A percentile compares a stretch with the other conserved stretches of the same genome.
Evolutionary conservation across 345 rosid species (phyloP).

Genomic region (Camelina sativa): DNA sequence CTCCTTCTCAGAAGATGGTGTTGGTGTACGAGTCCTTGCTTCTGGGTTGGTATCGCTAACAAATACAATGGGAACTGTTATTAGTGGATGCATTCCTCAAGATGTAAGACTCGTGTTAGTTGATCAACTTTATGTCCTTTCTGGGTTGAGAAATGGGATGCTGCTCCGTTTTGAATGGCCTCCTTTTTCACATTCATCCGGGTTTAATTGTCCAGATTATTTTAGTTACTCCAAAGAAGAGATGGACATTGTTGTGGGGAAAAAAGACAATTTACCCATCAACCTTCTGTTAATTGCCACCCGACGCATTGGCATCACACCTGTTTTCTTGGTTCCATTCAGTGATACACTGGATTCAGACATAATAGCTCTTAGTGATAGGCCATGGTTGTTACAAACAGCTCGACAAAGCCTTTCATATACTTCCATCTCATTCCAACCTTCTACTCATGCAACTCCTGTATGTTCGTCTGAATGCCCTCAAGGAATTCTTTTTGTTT

Average conservation of each 20-base stretch:
- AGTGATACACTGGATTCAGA: conserved; percentile 78
- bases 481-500: conserved; percentile 86
- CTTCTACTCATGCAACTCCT: conserved; percentile 96
- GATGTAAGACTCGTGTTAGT: conserved; percentile 93
- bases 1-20: conserved; percentile 61
- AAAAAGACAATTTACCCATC: conserved; percentile 52
- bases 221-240: conserved; percentile 45
- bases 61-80: conserved; percentile 68
- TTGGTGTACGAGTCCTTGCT: conserved; percentile 80
- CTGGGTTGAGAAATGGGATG: conserved; percentile 98
- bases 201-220: conserved; percentile 43
- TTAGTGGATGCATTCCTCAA: conserved; percentile 91
- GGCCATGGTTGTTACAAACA: conserved; percentile 96
- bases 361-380: conserved; percentile 90
- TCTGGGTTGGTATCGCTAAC: conserved; percentile 71
- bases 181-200: conserved; percentile 46
- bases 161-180: conserved; percentile 97
- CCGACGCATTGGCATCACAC: conserved; percentile 94
- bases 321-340: conserved; percentile 91
- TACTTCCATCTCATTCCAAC: conserved; percentile 90
- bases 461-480: conserved; percentile 93
- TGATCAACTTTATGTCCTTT: conserved; percentile 80
- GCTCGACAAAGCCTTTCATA: conserved; percentile 91
- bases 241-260: conserved; percentile 39
- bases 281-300: conserved; percentile 82